A percentile compares a stretch with the other conserved stretches of the same genome.
Conservation (phyloP, 768 basidiomycete genomes). For the Serpula lacrymans region DNA sequence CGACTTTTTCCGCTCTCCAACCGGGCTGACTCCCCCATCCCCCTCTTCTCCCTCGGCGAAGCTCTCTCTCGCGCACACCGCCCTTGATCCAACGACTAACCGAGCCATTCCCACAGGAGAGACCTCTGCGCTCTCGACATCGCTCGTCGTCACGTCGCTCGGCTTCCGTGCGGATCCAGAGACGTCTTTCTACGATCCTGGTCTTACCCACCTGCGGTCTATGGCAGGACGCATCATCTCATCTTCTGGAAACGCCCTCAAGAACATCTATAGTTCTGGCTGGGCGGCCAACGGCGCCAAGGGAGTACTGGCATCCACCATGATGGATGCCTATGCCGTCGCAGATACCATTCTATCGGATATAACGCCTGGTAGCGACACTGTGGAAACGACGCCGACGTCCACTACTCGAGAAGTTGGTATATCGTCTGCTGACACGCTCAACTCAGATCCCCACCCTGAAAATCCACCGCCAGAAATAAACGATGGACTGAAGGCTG, state of each 20-base stretch:
- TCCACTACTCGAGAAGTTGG: conserved; percentile 6
- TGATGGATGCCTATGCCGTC: conserved; percentile 86
- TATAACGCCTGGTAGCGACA: conserved; percentile 27
- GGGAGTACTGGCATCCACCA: conserved; percentile 88
- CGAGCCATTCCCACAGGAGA: conserved; percentile 55
- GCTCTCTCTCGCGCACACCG: conserved; percentile 61
- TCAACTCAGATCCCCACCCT: conserved; percentile 36
- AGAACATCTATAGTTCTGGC: conserved; percentile 84
- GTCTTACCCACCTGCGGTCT: conserved; percentile 54
- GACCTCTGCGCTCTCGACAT: conserved; percentile 53
- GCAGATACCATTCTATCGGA: conserved; percentile 71
- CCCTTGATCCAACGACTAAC: conserved; percentile 44
- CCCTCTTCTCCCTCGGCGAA: conserved; percentile 22
- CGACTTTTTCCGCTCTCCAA: conserved; percentile 77
- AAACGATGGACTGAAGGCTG: conserved; percentile 35
- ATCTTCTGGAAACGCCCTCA: conserved; percentile 34
- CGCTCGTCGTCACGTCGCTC: conserved; percentile 82
- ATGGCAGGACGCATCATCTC: conserved; percentile 47
- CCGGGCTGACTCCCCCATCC: conserved; percentile 34
- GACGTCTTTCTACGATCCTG: conserved; percentile 55
- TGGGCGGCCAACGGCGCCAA: conserved; percentile 92
- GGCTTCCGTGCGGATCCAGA: conserved; percentile 77
- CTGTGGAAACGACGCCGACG: conserved; percentile 8
- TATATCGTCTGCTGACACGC: conserved; percentile 10
- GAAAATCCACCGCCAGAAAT: conserved; percentile 51